Evolutionary conservation across 768 basidiomycete species (phyloP).

Genomic region (Lactarius deliciosus): DNA sequence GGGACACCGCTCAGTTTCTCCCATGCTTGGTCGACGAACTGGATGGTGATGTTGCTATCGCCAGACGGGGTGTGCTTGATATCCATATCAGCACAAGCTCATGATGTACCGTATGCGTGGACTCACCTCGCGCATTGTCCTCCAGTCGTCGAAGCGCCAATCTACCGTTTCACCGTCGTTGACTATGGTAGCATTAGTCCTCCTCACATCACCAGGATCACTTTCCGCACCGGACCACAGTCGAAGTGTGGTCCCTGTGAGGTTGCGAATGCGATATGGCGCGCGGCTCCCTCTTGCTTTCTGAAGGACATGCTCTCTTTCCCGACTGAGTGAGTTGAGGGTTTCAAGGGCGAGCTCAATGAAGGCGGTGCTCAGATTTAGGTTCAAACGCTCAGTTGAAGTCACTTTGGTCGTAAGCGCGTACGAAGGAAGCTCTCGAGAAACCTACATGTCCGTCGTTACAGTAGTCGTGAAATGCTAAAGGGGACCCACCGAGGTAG

Average conservation of each 20-base stretch:
- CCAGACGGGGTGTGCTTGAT: constrained; percentile 50
- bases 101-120: background rate
- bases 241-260: constrained; percentile 81
- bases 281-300: constrained; percentile 86
- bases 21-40: constrained; percentile 84
- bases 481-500: constrained; percentile 52
- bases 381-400: constrained; percentile 81
- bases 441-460: constrained; percentile 43
- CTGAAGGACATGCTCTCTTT: constrained; percentile 68
- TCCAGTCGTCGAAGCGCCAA: constrained; percentile 98
- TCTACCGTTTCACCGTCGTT: constrained; percentile 76
- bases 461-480: background rate
- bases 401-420: constrained; percentile 60
- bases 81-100: constrained; percentile 5
- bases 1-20: constrained; percentile 85
- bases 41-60: constrained; percentile 85
- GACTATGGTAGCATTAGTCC: constrained; percentile 57
- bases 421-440: constrained; percentile 49
- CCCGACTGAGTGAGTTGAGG: constrained; percentile 68
- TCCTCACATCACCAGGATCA: constrained; percentile 42
- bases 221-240: constrained; percentile 84
- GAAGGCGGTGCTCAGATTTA: constrained; percentile 90
- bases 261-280: constrained; percentile 89
- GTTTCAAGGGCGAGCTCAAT: constrained; percentile 80
- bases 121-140: constrained; percentile 84